Evolutionary conservation across 345 rosid species (phyloP), one percentile per base, ranked within the genome.

Genomic region (Pelargonium nanum): DNA sequence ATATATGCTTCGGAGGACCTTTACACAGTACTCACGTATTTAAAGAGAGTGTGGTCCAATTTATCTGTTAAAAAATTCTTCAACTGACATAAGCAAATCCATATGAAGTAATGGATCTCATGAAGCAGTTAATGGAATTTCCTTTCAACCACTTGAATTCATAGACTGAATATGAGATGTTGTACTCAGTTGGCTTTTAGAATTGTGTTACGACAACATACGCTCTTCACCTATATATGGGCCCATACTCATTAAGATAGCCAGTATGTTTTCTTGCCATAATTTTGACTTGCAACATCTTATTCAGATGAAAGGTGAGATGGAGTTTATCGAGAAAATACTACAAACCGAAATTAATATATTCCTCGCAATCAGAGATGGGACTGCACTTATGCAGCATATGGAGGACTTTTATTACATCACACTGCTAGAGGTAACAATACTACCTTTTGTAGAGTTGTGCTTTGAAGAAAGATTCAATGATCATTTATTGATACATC

Each of bases 331-430:
- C 53, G 95, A 92, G 52, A 83, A 83, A 77, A 82, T 89, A 70
- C 61, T 92, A 70, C 93, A 83, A 72, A 89, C 98, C 1, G 98
- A 92, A 77, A 87, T 92, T 24, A 89, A 86, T 59, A 83, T 92
- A 68, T 92, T 85, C 63, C 85, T 83, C 22, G 78, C 96, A 59
- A 84, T 92, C 59, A 86, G 98, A 65, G 96, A 91, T 68, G 96
- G 95, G 61, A 89, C 87, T 78, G 96, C 93, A 19, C 86, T 92
- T 32, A 89, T 87, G 96, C 98, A 92, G 72, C 98, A 89, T 69
- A 92, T 92, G 96, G 98, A 92, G 70, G 96, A 89, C 76, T 92
- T 92, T 75, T 92, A 92, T 72, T 92, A 92, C 77, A 72, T 92
- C 78, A 71, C 93, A 44, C 69, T 92, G 55, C 81, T 92, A 48